Percentiles rank a stretch among this genome's conserved stretches.
These are phyloP conservation scores for Hypoxylon sp. DNA, from an alignment of 2,329 filamentous ascomycete species.

Conservation along the genomic window DNA sequence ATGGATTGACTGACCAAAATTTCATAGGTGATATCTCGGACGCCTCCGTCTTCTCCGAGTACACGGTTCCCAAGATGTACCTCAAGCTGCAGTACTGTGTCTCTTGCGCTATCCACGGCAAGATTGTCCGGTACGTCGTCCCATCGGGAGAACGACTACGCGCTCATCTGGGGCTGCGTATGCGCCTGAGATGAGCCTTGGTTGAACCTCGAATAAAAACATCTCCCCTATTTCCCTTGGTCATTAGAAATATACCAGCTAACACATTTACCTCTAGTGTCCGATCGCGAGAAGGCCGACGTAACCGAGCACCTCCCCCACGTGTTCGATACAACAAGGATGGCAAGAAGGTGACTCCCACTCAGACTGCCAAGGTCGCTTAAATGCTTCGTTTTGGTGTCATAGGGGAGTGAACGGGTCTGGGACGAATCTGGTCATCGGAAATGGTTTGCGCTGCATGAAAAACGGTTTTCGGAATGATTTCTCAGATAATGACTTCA, in stretches of 20 bases:
- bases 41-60: slow-evolving; percentile 98
- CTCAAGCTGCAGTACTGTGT: slow-evolving; percentile 99
- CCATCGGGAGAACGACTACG: slow-evolving; percentile 71
- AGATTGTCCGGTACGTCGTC: slow-evolving; percentile 98
- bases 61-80: slow-evolving; percentile 99
- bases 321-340: slow-evolving; percentile 99
- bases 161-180: slow-evolving; percentile 55
- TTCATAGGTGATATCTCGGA: slow-evolving; percentile 98
- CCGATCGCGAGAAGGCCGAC: slow-evolving; percentile 94
- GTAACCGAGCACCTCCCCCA: slow-evolving; percentile 98
- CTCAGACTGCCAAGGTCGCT: slow-evolving; percentile 79
- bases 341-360: slow-evolving; percentile 98
- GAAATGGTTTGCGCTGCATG: slow-evolving; percentile 54
- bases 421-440: slow-evolving; percentile 49
- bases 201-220: slow-evolving; percentile 60
- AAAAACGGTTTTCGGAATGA: slow-evolving; percentile 53
- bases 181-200: slow-evolving; percentile 72
- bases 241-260: slow-evolving; percentile 54
- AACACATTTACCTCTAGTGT: slow-evolving; percentile 76
- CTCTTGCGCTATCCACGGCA: slow-evolving; percentile 99
- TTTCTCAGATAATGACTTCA: slow-evolving; percentile 55
- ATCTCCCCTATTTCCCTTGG: slow-evolving; percentile 46
- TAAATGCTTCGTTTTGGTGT: slow-evolving; percentile 52
- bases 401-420: slow-evolving; percentile 48
- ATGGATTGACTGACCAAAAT: slow-evolving; percentile 15